These are phyloP conservation scores for Bertia moriformis DNA, from an alignment of 2,329 filamentous ascomycete species.

Conservation along the genomic window DNA sequence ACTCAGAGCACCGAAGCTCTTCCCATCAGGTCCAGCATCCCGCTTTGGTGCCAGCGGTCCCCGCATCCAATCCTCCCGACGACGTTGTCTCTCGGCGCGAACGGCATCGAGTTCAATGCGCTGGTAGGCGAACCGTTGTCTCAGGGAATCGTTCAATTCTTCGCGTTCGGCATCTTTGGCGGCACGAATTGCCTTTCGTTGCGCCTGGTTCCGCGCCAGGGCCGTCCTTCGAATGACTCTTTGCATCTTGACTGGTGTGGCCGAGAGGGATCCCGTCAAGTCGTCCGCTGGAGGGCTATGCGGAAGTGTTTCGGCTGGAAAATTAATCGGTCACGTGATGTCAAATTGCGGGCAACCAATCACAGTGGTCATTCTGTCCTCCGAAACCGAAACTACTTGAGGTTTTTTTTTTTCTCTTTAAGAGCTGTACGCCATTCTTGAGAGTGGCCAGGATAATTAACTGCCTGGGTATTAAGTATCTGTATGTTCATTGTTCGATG, in stretches of 20 bases:
- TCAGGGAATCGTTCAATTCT: slow-evolving; percentile 14
- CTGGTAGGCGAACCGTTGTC: slow-evolving; percentile 11
- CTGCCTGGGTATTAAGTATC: too few relatives aligned
- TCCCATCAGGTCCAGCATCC: slow-evolving; percentile 45
- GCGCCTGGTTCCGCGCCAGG: slow-evolving; percentile 50
- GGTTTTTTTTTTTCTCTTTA: too few relatives aligned
- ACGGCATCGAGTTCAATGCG: slow-evolving; percentile 15
- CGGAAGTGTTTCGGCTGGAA: too few relatives aligned
- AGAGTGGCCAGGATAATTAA: too few relatives aligned
- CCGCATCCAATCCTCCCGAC: slow-evolving; percentile 64
- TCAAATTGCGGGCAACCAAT: too few relatives aligned
- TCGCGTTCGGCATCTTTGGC: slow-evolving; percentile 2
- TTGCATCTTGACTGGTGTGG: slow-evolving; percentile 37
- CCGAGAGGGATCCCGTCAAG: too few relatives aligned
- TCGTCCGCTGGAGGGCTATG: too few relatives aligned
- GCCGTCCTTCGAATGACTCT: slow-evolving; percentile 53
- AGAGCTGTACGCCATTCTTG: too few relatives aligned
- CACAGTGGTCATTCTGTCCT: too few relatives aligned
- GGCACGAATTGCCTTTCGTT: slow-evolving; percentile 21
- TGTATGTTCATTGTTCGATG: too few relatives aligned
- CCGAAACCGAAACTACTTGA: too few relatives aligned
- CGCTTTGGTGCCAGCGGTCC: slow-evolving; percentile 67
- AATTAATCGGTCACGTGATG: too few relatives aligned
- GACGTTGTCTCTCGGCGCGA: slow-evolving; percentile 33
- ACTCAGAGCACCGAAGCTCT: slow-evolving; percentile 42